Conservation (phyloP, 2,329 filamentous ascomycete species). For the Colletotrichum lupini region DNA sequence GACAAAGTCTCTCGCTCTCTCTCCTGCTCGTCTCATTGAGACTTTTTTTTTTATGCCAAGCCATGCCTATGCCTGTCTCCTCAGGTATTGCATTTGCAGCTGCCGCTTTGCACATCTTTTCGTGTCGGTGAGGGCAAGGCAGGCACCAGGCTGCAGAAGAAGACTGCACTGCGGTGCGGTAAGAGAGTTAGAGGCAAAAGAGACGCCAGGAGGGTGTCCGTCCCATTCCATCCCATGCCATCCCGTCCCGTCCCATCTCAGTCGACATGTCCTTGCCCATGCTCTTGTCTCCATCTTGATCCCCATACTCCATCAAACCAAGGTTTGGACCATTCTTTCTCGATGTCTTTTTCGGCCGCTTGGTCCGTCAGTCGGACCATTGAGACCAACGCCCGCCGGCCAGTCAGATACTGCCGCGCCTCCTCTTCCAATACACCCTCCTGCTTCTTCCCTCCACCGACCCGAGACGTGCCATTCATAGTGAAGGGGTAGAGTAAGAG, state of each 20-base stretch:
- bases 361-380: conserved; percentile 1
- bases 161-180: background rate
- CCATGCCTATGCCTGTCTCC: conserved; percentile 2
- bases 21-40: conserved; percentile 8
- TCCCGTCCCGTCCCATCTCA: conserved; percentile 14
- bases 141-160: background rate
- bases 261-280: conserved; percentile 24
- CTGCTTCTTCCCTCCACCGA: conserved; percentile 6
- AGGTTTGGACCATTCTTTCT: conserved; percentile 21
- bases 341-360: conserved; percentile 2
- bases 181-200: background rate
- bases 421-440: conserved; percentile 14
- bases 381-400: conserved; percentile 13
- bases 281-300: conserved; percentile 21
- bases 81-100: background rate
- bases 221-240: conserved; percentile 3
- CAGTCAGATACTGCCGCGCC: conserved; percentile 10
- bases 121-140: conserved; percentile 10
- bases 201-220: conserved; percentile 1
- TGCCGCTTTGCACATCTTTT: background rate
- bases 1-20: background rate
- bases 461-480: conserved; percentile 7
- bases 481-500: background rate
- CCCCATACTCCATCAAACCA: conserved; percentile 31
- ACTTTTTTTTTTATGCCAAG: background rate